Conservation (phyloP, 140 eudicot species). For the Cichorium intybus region DNA sequence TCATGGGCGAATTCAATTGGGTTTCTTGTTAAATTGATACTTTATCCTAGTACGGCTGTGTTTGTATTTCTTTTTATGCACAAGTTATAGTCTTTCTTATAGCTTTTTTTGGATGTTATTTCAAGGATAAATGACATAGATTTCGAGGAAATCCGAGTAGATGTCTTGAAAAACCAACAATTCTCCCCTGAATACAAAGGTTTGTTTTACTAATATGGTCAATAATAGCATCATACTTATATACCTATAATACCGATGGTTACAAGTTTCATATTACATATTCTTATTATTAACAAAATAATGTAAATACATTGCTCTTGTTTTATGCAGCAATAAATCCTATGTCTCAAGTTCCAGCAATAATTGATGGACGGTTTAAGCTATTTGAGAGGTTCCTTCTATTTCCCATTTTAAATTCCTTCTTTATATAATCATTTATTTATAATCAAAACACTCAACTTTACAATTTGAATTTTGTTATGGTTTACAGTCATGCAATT, state of each 20-base stretch:
- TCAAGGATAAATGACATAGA: conserved; percentile 65
- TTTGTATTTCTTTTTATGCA: not conserved
- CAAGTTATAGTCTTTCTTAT: not conserved
- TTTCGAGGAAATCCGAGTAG: conserved; percentile 56
- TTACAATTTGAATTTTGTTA: too few species aligned
- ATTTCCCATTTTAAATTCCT: not conserved
- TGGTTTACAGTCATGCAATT: conserved; percentile 62
- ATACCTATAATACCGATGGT: too few species aligned
- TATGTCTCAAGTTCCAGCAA: conserved; percentile 62
- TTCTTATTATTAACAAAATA: too few species aligned
- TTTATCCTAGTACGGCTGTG: not conserved
- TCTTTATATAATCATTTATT: not conserved
- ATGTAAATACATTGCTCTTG: not conserved
- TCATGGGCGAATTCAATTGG: not conserved
- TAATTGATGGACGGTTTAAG: conserved; percentile 65
- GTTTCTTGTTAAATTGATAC: not conserved
- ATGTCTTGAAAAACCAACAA: conserved; percentile 44
- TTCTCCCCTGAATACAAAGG: conserved; percentile 62
- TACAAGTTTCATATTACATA: too few species aligned
- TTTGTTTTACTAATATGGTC: too few species aligned
- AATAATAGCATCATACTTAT: too few species aligned
- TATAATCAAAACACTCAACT: too few species aligned
- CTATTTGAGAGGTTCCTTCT: conserved; percentile 66
- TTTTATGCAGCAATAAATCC: conserved; percentile 62
- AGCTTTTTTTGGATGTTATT: conserved; percentile 6